phyloP scores from a whole-genome alignment of 108 stramenopile species.

The Chaetoceros tenuissimus region DNA sequence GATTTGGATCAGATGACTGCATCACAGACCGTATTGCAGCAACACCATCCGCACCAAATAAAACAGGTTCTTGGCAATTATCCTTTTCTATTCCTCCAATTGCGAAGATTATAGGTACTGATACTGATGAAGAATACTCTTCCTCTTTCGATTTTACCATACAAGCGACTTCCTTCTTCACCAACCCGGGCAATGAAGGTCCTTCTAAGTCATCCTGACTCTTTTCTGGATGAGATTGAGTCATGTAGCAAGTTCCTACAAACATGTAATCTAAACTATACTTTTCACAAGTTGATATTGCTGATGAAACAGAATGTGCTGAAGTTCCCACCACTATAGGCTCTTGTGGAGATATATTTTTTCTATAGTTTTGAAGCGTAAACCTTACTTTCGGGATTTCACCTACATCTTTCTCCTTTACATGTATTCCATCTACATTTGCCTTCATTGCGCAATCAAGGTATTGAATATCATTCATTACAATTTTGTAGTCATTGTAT shows the following conservation, averaged over 20 bases:
- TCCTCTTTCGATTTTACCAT: neutral
- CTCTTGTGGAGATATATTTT: conserved; percentile 13
- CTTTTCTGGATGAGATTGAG: conserved; percentile 72
- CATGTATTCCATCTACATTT: conserved; percentile 57
- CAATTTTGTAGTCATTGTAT: conserved; percentile 11
- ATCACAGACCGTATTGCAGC: conserved; percentile 67
- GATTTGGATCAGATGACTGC: conserved; percentile 43
- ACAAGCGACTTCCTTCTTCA: conserved; percentile 21
- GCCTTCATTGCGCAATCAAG: conserved; percentile 31
- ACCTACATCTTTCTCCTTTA: conserved; percentile 55
- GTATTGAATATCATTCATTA: conserved; percentile 55
- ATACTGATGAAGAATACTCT: neutral
- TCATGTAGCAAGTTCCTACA: conserved; percentile 73
- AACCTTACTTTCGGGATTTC: conserved; percentile 41
- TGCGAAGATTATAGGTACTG: conserved; percentile 44
- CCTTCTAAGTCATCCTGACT: conserved; percentile 52
- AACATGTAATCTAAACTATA: conserved; percentile 61
- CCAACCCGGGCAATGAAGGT: conserved; percentile 48
- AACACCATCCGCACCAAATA: conserved; percentile 67
- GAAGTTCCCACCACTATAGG: conserved; percentile 60
- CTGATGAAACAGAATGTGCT: conserved; percentile 52
- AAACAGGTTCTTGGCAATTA: conserved; percentile 61
- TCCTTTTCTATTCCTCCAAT: conserved; percentile 71
- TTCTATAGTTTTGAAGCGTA: neutral
- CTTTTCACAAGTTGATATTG: conserved; percentile 15